These are phyloP conservation scores for Alloteropsis semialata DNA, from an alignment of 176 grass and related monocot species.

Conservation along the genomic window DNA sequence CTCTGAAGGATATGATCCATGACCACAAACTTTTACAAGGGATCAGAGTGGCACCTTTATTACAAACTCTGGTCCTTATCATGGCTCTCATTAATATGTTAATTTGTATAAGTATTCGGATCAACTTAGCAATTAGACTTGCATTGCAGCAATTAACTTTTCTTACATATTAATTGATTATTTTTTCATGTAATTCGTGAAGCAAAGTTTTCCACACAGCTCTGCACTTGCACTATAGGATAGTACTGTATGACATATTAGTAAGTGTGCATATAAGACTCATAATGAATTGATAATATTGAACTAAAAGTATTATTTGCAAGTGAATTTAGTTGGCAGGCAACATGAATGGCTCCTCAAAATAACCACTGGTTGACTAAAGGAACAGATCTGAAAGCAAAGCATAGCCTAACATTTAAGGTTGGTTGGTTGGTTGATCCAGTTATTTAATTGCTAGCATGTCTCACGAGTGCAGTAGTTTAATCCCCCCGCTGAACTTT, in stretches of 20 bases:
- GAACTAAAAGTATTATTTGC: not conserved
- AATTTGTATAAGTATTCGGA: not conserved
- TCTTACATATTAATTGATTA: not conserved
- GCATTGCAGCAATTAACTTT: not conserved
- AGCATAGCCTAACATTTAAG: not conserved
- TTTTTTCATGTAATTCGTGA: not conserved
- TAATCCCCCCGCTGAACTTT: not conserved
- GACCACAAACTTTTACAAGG: not conserved
- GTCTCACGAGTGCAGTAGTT: conserved; percentile 1
- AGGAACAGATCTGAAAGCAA: conserved; percentile 17
- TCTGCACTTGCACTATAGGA: not conserved
- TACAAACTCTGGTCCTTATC: not conserved
- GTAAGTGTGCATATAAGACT: not conserved
- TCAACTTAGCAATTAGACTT: not conserved
- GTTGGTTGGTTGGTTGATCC: not conserved
- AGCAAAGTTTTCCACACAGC: not conserved
- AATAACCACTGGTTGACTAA: not conserved
- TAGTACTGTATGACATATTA: not conserved
- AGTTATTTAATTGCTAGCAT: conserved; percentile 21
- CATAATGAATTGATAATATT: not conserved
- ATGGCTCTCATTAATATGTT: not conserved
- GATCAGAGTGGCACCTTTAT: not conserved
- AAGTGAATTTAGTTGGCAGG: not conserved
- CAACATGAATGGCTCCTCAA: not conserved
- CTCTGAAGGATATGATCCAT: not conserved